Percentiles rank a stretch among this genome's conserved stretches.
Evolutionary conservation across 2,329 filamentous ascomycete species (phyloP).

Genomic region (Calonectria hongkongensis): DNA sequence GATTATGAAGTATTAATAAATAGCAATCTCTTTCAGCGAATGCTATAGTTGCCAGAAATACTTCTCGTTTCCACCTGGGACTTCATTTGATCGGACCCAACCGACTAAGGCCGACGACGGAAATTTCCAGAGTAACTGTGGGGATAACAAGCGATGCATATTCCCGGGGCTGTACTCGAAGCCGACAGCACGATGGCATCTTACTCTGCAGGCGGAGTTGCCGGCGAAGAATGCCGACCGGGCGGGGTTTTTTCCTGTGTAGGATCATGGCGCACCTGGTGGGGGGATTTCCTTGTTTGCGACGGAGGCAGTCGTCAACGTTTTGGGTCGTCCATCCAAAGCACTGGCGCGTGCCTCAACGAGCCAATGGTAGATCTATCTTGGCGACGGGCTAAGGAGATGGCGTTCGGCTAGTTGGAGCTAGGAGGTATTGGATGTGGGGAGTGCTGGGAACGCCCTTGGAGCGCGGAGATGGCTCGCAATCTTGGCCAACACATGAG

Average conservation of each 20-base stretch:
- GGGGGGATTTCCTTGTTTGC: conserved; percentile 33
- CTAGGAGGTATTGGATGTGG: conserved; percentile 28
- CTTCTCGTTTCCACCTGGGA: too few relatives aligned
- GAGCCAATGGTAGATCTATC: conserved; percentile 34
- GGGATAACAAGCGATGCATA: neutral
- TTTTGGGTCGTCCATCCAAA: neutral
- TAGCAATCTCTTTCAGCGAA: neutral
- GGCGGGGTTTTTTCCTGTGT: conserved; percentile 19
- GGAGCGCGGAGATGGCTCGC: conserved; percentile 16
- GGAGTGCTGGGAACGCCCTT: conserved; percentile 33
- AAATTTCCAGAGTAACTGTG: neutral
- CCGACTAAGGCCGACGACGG: neutral
- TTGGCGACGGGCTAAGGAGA: conserved; percentile 22
- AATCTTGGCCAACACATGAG: conserved; percentile 33
- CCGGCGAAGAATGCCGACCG: conserved; percentile 12
- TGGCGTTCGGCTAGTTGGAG: conserved; percentile 33
- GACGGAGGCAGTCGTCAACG: conserved; percentile 12
- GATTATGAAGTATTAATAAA: too few relatives aligned
- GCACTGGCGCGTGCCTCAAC: conserved; percentile 2
- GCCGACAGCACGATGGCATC: neutral
- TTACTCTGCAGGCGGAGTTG: conserved; percentile 17
- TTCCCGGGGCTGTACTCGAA: neutral
- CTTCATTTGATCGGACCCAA: too few relatives aligned
- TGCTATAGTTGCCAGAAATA: neutral
- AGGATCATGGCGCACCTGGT: conserved; percentile 14